A percentile compares a stretch with the other conserved stretches of the same genome.
phyloP scores from a whole-genome alignment of 805 yeast species.

The Kodamaea kaohsiungensis region DNA sequence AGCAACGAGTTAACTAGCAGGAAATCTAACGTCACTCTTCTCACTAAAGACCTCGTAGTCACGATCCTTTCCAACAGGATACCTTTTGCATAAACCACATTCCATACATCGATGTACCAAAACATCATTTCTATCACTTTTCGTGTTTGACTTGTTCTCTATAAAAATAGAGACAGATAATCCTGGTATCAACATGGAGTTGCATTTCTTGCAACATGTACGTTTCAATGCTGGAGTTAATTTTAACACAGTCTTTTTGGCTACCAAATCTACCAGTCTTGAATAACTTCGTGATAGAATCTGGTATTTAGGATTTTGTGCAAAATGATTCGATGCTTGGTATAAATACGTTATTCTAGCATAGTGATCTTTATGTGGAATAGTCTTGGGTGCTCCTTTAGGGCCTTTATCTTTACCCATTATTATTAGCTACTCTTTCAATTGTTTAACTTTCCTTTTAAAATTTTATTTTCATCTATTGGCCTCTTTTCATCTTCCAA shows the following conservation, averaged over 20 bases:
- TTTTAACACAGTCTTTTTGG: constrained; percentile 67
- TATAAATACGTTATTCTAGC: constrained; percentile 59
- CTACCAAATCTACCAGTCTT: constrained; percentile 56
- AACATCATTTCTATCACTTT: constrained; percentile 41
- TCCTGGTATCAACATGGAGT: constrained; percentile 52
- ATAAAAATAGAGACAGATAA: constrained; percentile 38
- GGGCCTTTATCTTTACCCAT: constrained; percentile 4
- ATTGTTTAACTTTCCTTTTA: no score
- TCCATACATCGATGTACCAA: constrained; percentile 47
- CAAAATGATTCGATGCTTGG: constrained; percentile 50
- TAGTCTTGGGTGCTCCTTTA: constrained; percentile 33
- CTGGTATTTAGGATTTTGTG: constrained; percentile 29
- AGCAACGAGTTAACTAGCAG: not conserved
- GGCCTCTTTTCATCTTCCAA: not conserved
- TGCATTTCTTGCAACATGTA: constrained; percentile 67
- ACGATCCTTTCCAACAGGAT: constrained; percentile 60
- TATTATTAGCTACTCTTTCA: not conserved
- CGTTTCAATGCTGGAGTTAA: constrained; percentile 68
- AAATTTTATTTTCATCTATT: no score
- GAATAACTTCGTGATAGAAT: constrained; percentile 58
- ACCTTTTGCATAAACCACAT: constrained; percentile 58
- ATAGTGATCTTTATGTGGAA: constrained; percentile 59
- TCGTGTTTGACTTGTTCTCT: constrained; percentile 40
- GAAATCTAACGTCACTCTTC: constrained; percentile 23
- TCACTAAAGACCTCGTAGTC: constrained; percentile 51